Conservation (phyloP, 139 green algal genomes). For the Picochlorum sp. region DNA sequence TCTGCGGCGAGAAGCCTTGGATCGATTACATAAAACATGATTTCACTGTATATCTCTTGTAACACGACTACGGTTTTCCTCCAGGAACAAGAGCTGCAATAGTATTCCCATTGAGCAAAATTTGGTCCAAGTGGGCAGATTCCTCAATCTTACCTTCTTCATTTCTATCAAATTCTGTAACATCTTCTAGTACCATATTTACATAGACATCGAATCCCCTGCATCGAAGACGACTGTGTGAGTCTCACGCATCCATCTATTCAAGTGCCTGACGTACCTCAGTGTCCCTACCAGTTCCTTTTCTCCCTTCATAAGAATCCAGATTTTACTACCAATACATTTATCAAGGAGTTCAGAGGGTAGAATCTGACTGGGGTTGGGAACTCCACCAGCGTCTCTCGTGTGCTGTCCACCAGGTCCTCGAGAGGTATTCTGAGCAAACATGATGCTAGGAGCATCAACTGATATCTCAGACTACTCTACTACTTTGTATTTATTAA, state of each 20-base stretch:
- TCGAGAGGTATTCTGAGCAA: too few relatives aligned
- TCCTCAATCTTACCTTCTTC: conserved; percentile 59
- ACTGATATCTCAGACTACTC: too few relatives aligned
- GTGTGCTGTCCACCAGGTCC: too few relatives aligned
- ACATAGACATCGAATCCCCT: conserved; percentile 97
- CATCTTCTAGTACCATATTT: conserved; percentile 99
- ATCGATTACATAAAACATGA: not conserved
- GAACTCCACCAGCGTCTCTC: too few relatives aligned
- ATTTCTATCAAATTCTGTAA: conserved; percentile 87
- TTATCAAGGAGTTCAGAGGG: conserved; percentile 87
- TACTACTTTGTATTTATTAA: too few relatives aligned
- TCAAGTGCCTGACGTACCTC: conserved; percentile 4
- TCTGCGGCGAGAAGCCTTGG: not conserved
- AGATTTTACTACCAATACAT: conserved; percentile 92
- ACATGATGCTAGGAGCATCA: too few relatives aligned
- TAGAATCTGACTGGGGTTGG: conserved; percentile 76
- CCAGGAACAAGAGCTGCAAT: conserved; percentile 87
- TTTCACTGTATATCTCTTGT: not conserved
- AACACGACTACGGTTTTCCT: conserved; percentile 51
- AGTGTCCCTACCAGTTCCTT: conserved; percentile 74
- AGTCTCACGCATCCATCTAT: not conserved
- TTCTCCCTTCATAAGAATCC: conserved; percentile 90
- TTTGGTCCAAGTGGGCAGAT: conserved; percentile 78
- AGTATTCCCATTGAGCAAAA: conserved; percentile 98
- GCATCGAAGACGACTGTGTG: not conserved